phyloP scores from a whole-genome alignment of 306 rosid genomes.

The Quercus engelmannii region DNA sequence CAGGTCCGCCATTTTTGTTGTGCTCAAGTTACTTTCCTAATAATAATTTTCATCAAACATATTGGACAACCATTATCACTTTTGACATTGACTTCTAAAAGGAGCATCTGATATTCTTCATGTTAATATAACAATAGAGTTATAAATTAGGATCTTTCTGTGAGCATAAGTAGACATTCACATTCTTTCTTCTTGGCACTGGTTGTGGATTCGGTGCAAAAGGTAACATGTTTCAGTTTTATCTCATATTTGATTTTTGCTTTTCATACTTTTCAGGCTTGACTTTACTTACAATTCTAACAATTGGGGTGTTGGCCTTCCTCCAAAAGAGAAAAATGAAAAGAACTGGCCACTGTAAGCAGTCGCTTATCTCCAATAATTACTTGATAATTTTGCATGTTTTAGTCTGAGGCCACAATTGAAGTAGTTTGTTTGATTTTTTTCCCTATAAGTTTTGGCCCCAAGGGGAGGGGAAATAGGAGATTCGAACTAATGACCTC shows the following conservation, averaged over 20 bases:
- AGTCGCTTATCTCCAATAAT: slow-evolving; percentile 6
- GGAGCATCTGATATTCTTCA: slow-evolving; percentile 7
- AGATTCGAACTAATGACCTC: too few species aligned
- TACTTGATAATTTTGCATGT: neutral
- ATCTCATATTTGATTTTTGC: slow-evolving; percentile 13
- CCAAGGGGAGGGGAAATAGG: too few species aligned
- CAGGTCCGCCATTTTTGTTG: slow-evolving; percentile 44
- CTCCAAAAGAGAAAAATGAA: slow-evolving; percentile 83
- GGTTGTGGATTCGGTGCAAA: slow-evolving; percentile 1
- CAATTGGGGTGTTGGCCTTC: slow-evolving; percentile 97
- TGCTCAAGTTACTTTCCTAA: neutral
- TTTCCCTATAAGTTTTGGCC: too few species aligned
- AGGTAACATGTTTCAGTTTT: slow-evolving; percentile 13
- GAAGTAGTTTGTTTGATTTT: neutral
- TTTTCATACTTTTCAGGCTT: slow-evolving; percentile 47
- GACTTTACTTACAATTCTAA: slow-evolving; percentile 79
- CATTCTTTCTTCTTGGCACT: slow-evolving; percentile 4
- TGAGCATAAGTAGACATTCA: neutral
- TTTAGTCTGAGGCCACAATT: neutral
- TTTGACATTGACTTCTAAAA: slow-evolving; percentile 8
- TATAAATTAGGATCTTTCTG: neutral
- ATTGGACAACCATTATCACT: slow-evolving; percentile 3
- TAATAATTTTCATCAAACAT: neutral
- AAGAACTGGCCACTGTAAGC: slow-evolving; percentile 83
- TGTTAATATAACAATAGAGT: neutral